A percentile compares a stretch with the other conserved stretches of the same genome.
These are phyloP conservation scores for Boletus coccyginus DNA, from an alignment of 768 basidiomycete species.

Conservation along the genomic window DNA sequence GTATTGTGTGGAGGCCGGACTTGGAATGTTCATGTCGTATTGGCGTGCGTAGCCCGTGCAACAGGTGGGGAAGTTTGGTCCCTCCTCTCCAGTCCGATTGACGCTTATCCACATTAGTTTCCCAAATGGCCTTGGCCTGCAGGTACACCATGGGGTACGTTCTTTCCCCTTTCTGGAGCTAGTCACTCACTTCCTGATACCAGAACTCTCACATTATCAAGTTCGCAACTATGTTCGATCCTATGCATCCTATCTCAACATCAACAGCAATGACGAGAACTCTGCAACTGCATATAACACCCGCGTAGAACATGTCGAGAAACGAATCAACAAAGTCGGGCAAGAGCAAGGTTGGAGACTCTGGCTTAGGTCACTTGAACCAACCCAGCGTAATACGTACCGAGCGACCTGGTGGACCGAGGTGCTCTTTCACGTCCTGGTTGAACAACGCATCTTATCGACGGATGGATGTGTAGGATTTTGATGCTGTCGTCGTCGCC, in stretches of 20 bases:
- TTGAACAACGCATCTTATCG: neutral
- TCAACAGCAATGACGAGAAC: slow-evolving; percentile 35
- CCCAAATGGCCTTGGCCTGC: slow-evolving; percentile 13
- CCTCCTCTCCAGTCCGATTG: neutral
- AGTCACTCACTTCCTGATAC: neutral
- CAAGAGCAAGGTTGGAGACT: slow-evolving; percentile 9
- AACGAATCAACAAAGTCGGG: slow-evolving; percentile 23
- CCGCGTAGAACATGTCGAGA: slow-evolving; percentile 44
- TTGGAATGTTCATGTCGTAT: too few relatives aligned
- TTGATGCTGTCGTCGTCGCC: slow-evolving; percentile 15
- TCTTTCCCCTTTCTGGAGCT: too few relatives aligned
- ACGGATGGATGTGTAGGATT: slow-evolving; percentile 1
- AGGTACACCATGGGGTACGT: slow-evolving; percentile 12
- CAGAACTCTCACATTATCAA: slow-evolving; percentile 33
- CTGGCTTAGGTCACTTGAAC: slow-evolving; percentile 2
- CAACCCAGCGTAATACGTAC: slow-evolving; percentile 13
- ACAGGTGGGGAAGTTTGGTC: neutral
- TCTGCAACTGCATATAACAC: slow-evolving; percentile 42
- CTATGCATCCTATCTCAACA: slow-evolving; percentile 2
- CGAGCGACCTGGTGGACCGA: slow-evolving; percentile 33
- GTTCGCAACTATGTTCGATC: slow-evolving; percentile 31
- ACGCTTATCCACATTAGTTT: neutral
- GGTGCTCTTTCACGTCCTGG: neutral
- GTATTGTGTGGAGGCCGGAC: too few relatives aligned
- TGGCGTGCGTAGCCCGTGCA: neutral